These are phyloP conservation scores for Strobilomyces confusus DNA, from an alignment of 768 basidiomycete species.

Conservation along the genomic window DNA sequence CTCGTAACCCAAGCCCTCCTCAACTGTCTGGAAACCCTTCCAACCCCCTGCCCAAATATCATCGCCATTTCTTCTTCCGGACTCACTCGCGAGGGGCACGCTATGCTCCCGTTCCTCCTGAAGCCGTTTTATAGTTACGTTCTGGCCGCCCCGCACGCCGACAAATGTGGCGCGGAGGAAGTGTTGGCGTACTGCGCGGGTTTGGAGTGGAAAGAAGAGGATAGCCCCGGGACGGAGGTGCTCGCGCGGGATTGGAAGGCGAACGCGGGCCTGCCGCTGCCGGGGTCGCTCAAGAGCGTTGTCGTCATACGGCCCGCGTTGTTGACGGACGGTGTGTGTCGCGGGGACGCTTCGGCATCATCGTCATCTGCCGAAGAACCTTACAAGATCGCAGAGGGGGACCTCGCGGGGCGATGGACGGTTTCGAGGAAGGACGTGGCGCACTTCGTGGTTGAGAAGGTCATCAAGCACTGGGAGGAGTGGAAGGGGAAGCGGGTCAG, in stretches of 20 bases:
- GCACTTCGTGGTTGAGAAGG: slow-evolving; percentile 55
- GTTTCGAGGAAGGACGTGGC: slow-evolving; percentile 62
- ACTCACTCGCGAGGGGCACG: slow-evolving; percentile 42
- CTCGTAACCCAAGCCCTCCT: slow-evolving; percentile 56
- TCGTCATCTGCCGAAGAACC: slow-evolving; percentile 19
- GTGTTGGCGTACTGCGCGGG: slow-evolving; percentile 46
- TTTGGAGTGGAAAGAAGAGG: slow-evolving; percentile 48
- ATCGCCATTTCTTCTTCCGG: slow-evolving; percentile 54
- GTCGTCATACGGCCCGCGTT: slow-evolving; percentile 55
- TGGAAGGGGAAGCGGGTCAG: slow-evolving; percentile 48
- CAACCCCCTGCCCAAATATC: slow-evolving; percentile 44
- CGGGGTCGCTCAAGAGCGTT: slow-evolving; percentile 40
- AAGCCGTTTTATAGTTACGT: slow-evolving; percentile 47
- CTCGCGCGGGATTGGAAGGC: slow-evolving; percentile 44
- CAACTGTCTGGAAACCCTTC: slow-evolving; percentile 54
- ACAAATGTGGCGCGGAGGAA: slow-evolving; percentile 61
- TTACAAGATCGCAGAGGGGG: slow-evolving; percentile 43
- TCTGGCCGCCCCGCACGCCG: slow-evolving; percentile 46
- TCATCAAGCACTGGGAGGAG: slow-evolving; percentile 46
- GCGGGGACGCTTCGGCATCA: slow-evolving; percentile 10
- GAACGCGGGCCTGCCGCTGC: slow-evolving; percentile 32
- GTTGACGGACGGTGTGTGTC: slow-evolving; percentile 54
- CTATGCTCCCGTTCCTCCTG: slow-evolving; percentile 43
- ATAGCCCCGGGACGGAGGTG: slow-evolving; percentile 38
- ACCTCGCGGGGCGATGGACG: slow-evolving; percentile 42